phyloP scores from a whole-genome alignment of 768 basidiomycete genomes.

The Boletus insuetus region DNA sequence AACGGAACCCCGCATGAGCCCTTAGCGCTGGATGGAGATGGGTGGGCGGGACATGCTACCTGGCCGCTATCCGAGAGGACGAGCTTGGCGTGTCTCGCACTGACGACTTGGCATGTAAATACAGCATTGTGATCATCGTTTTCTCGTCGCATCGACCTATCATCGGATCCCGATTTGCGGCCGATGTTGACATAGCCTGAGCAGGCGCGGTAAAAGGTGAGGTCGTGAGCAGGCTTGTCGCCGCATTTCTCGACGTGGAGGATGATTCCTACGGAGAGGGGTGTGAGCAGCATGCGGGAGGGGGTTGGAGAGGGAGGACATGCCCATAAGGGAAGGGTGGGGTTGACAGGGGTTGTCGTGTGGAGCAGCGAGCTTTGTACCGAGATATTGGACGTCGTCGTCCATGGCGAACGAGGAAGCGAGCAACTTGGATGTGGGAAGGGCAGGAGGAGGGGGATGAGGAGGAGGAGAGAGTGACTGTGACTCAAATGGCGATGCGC shows the following conservation, averaged over 20 bases:
- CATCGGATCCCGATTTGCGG: constrained; percentile 55
- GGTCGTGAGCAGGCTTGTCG: constrained; percentile 40
- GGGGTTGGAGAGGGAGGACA: constrained; percentile 20
- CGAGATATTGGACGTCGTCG: constrained; percentile 63
- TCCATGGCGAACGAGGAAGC: constrained; percentile 35
- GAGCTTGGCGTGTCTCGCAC: constrained; percentile 76
- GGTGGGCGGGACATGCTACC: constrained; percentile 38
- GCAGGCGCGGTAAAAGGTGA: constrained; percentile 52
- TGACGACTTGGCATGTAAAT: constrained; percentile 78
- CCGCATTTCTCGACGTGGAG: constrained; percentile 56
- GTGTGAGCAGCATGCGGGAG: constrained; percentile 11
- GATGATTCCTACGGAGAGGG: constrained; percentile 46
- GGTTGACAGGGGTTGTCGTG: constrained; percentile 26
- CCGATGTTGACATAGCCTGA: constrained; percentile 61
- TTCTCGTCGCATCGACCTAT: constrained; percentile 37
- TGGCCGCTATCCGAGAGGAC: constrained; percentile 66
- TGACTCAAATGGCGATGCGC: constrained; percentile 34
- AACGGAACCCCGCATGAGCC: not conserved
- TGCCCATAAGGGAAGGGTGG: constrained; percentile 42
- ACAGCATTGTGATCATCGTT: constrained; percentile 49
- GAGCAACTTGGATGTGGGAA: not conserved
- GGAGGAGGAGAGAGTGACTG: constrained; percentile 24
- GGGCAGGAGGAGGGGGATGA: not conserved
- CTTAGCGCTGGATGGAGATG: constrained; percentile 18
- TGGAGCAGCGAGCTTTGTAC: constrained; percentile 37